phyloP scores from a whole-genome alignment of 192 early-diverging fungal genomes.

The Podochytrium sp. region DNA sequence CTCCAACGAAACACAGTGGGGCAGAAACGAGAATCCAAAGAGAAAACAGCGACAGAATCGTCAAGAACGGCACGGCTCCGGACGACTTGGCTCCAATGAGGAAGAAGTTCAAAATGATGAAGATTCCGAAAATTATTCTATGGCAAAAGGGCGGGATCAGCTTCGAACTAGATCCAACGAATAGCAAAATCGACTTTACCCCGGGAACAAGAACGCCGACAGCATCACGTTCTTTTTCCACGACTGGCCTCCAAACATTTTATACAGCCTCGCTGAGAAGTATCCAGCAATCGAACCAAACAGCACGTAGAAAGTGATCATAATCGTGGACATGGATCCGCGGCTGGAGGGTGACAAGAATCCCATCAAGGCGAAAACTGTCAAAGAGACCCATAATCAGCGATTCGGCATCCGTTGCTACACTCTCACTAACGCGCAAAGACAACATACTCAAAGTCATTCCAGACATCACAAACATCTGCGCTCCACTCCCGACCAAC shows the following conservation, averaged over 20 bases:
- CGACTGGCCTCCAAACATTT: constrained; percentile 89
- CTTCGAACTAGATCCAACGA: too few species aligned
- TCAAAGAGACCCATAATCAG: not conserved
- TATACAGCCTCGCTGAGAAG: constrained; percentile 86
- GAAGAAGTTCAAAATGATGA: constrained; percentile 83
- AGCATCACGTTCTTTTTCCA: constrained; percentile 84
- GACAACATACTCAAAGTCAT: constrained; percentile 54
- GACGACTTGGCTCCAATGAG: constrained; percentile 86
- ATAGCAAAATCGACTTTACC: constrained; percentile 49
- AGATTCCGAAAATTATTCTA: constrained; percentile 59
- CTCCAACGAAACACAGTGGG: constrained; percentile 82
- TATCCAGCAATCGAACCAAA: constrained; percentile 90
- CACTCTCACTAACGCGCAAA: not conserved
- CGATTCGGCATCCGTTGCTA: too few species aligned
- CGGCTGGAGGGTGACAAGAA: constrained; percentile 87
- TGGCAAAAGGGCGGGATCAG: too few species aligned
- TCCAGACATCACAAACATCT: constrained; percentile 54
- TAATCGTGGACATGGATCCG: constrained; percentile 90
- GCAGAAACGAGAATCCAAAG: constrained; percentile 83
- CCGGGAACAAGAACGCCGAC: constrained; percentile 82
- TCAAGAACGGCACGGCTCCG: constrained; percentile 87
- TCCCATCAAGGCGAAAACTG: constrained; percentile 90
- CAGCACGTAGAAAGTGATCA: constrained; percentile 90
- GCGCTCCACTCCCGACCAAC: constrained; percentile 61
- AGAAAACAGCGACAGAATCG: constrained; percentile 74